Evolutionary conservation across 2,329 filamentous ascomycete species (phyloP).

Genomic region (Diatrype stigma): DNA sequence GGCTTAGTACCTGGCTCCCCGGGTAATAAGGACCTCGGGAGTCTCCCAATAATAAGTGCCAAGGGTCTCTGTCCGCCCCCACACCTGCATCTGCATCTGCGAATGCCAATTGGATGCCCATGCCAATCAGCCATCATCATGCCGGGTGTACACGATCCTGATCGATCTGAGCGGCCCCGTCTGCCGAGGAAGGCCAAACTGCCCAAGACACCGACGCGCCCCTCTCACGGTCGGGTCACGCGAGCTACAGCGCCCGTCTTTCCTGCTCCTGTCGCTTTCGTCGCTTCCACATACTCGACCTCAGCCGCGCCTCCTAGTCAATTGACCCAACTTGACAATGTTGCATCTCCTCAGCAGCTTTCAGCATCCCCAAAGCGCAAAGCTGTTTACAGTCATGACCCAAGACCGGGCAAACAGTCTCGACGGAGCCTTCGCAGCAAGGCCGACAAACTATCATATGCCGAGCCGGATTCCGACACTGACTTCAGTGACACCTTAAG

Average conservation of each 20-base stretch:
- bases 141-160: background rate
- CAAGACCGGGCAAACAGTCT: constrained; percentile 1
- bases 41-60: too few species aligned
- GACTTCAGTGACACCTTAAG: background rate
- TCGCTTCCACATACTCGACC: background rate
- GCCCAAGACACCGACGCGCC: background rate
- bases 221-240: background rate
- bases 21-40: too few species aligned
- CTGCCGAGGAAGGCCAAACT: background rate
- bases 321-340: constrained; percentile 1
- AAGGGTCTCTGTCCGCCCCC: too few species aligned
- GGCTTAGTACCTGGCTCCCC: too few species aligned
- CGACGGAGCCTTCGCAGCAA: constrained; percentile 2
- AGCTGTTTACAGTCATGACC: constrained; percentile 2
- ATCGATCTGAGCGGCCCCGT: background rate
- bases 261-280: background rate
- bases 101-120: too few species aligned
- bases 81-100: too few species aligned
- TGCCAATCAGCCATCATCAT: too few species aligned
- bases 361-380: constrained; percentile 11
- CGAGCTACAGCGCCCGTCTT: background rate
- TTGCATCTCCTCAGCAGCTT: constrained; percentile 1
- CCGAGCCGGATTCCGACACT: background rate
- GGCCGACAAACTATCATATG: constrained; percentile 3
- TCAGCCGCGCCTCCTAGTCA: background rate